These are phyloP conservation scores for Solanum rostratum DNA, from an alignment of 257 asterid species.

Conservation along the genomic window DNA sequence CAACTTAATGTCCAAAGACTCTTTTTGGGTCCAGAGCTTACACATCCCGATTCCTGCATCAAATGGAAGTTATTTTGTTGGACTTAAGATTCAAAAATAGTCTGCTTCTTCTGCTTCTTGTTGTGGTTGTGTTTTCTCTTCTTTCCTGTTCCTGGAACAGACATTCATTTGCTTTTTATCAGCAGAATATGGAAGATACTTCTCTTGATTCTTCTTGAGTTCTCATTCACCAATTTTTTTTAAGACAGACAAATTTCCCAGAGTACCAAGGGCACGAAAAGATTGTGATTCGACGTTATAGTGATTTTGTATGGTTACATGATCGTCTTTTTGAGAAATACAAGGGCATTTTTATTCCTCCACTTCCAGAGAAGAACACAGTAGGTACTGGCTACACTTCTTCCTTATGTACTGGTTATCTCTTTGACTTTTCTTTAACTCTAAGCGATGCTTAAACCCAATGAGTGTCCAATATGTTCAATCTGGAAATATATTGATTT, in stretches of 20 bases:
- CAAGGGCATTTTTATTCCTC: constrained; percentile 96
- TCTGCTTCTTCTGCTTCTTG: neutral
- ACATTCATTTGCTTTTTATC: neutral
- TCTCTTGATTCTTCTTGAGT: neutral
- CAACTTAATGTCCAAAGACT: neutral
- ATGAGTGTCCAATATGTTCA: neutral
- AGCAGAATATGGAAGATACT: neutral
- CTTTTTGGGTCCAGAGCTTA: neutral
- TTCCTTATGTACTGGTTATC: neutral
- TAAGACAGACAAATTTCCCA: constrained; percentile 73
- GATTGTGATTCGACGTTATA: constrained; percentile 91
- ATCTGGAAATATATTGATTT: neutral
- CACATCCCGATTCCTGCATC: neutral
- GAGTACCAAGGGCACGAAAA: constrained; percentile 82
- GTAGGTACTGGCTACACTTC: constrained; percentile 52
- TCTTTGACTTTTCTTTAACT: neutral
- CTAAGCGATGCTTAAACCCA: neutral
- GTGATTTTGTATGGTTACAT: constrained; percentile 89
- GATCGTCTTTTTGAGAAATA: constrained; percentile 88
- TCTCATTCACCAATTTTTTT: neutral
- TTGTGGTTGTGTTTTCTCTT: neutral
- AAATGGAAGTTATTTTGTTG: neutral
- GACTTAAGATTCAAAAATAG: neutral
- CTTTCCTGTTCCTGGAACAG: neutral
- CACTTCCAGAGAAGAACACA: constrained; percentile 98